Evolutionary conservation across 2,329 filamentous ascomycete species (phyloP).

Genomic region (Emergomyces orientalis): DNA sequence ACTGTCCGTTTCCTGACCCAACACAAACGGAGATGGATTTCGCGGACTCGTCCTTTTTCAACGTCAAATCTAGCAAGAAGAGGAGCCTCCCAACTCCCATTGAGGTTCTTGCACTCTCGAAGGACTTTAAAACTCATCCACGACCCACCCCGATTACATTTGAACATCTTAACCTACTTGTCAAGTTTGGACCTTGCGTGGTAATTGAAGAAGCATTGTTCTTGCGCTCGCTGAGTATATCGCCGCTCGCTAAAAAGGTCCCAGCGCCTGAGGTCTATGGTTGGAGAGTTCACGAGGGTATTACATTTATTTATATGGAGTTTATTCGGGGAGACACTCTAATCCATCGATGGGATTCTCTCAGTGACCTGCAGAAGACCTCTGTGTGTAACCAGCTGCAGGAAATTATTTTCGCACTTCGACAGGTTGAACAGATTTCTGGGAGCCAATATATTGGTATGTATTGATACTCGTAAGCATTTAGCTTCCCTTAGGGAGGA

Average conservation of each 20-base stretch:
- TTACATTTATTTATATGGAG: slow-evolving; percentile 29
- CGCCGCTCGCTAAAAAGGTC: slow-evolving; percentile 17
- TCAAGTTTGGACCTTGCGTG: slow-evolving; percentile 20
- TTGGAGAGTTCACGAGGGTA: slow-evolving; percentile 21
- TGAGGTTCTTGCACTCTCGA: no score
- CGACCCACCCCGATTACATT: slow-evolving; percentile 15
- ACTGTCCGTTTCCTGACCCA: no score
- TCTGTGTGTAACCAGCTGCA: slow-evolving; percentile 16
- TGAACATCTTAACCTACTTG: slow-evolving; percentile 17
- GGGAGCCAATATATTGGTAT: slow-evolving; percentile 21
- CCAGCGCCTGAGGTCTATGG: slow-evolving; percentile 33
- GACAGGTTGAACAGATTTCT: slow-evolving; percentile 16
- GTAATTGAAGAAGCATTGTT: slow-evolving; percentile 19
- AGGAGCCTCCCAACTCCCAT: no score
- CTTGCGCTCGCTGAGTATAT: slow-evolving; percentile 18
- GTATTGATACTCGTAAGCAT: not conserved
- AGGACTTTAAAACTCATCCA: no score
- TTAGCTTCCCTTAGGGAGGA: no score
- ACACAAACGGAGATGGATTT: no score
- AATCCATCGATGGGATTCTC: slow-evolving; percentile 19
- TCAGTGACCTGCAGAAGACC: slow-evolving; percentile 12
- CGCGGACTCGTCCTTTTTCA: no score
- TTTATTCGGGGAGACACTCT: slow-evolving; percentile 23
- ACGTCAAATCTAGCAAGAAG: no score
- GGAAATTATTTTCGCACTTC: slow-evolving; percentile 16